These are phyloP conservation scores for Plasmodium adleri DNA, from an alignment of 169 alveolate species.

Conservation along the genomic window DNA sequence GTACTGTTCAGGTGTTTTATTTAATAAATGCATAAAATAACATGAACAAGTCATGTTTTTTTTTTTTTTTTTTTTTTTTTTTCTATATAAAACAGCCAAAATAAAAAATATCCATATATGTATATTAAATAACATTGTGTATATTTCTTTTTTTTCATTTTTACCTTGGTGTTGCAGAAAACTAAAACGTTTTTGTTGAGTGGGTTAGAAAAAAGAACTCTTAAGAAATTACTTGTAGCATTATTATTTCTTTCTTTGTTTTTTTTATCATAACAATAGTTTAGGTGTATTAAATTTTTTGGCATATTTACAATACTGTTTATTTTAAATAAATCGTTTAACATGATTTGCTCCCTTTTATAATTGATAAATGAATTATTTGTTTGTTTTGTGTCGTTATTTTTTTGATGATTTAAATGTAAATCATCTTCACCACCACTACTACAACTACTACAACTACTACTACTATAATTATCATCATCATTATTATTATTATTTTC, in stretches of 20 bases:
- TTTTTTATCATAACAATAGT: slow-evolving; percentile 38
- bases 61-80: too few species aligned
- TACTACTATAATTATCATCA: background rate
- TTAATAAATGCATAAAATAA: too few species aligned
- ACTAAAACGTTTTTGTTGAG: slow-evolving; percentile 47
- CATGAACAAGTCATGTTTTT: too few species aligned
- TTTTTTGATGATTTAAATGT: too few species aligned
- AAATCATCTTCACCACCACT: too few species aligned
- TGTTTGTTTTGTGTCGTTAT: too few species aligned
- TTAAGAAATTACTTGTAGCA: slow-evolving; percentile 37
- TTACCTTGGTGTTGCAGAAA: slow-evolving; percentile 63
- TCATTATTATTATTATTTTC: background rate
- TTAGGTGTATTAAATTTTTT: slow-evolving; percentile 35
- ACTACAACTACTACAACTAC: too few species aligned
- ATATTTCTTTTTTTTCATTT: too few species aligned
- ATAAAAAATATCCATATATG: too few species aligned
- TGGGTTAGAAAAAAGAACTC: slow-evolving; percentile 49
- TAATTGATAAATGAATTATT: slow-evolving; percentile 4
- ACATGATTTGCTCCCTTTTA: slow-evolving; percentile 19
- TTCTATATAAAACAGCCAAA: too few species aligned
- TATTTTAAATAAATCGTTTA: slow-evolving; percentile 34
- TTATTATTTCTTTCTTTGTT: slow-evolving; percentile 29
- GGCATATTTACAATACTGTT: slow-evolving; percentile 28
- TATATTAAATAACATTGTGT: too few species aligned
- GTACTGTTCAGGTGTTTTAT: background rate